Evolutionary conservation across 768 basidiomycete genomes (phyloP).

Genomic region (Kwoniella pini): DNA sequence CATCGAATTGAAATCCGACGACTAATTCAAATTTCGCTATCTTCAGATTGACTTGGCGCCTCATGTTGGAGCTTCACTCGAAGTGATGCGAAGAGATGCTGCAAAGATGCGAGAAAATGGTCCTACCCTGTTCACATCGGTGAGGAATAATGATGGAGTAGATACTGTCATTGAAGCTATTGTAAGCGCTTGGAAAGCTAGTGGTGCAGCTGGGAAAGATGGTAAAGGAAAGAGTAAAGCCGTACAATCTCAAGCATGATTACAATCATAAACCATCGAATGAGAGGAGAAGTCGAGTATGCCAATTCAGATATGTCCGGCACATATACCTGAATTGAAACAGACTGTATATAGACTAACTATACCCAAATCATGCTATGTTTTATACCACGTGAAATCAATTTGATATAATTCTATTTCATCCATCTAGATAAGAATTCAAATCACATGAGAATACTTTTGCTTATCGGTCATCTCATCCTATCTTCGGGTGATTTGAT

Average conservation of each 20-base stretch:
- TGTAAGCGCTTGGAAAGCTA: constrained; percentile 79
- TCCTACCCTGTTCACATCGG: constrained; percentile 85
- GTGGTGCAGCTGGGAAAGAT: constrained; percentile 51
- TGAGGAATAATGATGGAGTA: constrained; percentile 75
- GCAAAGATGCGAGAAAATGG: constrained; percentile 92
- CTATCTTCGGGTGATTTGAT: neutral
- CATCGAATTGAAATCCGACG: neutral
- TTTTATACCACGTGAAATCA: too few species aligned
- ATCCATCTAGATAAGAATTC: neutral
- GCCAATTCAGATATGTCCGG: too few species aligned
- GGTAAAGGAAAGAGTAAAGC: constrained; percentile 40
- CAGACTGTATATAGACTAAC: neutral
- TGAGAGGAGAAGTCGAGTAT: too few species aligned
- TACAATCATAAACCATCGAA: too few species aligned
- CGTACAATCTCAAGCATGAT: too few species aligned
- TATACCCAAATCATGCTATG: too few species aligned
- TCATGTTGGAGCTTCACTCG: constrained; percentile 86
- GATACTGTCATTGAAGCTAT: constrained; percentile 79
- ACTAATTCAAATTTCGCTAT: too few species aligned
- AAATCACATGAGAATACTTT: neutral
- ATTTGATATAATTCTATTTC: neutral
- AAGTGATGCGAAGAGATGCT: constrained; percentile 91
- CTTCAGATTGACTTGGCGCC: constrained; percentile 86
- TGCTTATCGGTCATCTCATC: neutral
- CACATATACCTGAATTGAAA: neutral